Conservation (phyloP, 805 yeast species). For the Candida oleophila region DNA sequence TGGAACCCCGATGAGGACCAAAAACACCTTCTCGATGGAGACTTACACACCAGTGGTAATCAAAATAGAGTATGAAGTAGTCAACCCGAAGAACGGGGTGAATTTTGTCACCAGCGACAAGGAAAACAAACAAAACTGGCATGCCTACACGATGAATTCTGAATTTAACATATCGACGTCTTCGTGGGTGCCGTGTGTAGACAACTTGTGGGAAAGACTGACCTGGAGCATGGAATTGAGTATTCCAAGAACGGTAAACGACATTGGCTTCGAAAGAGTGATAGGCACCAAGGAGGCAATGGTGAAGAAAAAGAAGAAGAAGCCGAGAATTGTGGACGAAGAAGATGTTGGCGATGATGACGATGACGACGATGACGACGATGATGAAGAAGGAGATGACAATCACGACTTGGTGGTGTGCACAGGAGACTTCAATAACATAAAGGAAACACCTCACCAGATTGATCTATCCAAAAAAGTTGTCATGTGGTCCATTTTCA, state of each 20-base stretch:
- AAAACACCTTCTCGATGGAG: conserved; percentile 33
- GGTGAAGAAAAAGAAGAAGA: conserved; percentile 11
- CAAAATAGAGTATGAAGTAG: conserved; percentile 62
- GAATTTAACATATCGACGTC: conserved; percentile 81
- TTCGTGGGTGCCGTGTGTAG: conserved; percentile 98
- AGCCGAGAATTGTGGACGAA: conserved; percentile 1
- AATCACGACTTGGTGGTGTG: conserved; percentile 59
- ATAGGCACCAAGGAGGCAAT: conserved; percentile 34
- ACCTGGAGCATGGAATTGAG: conserved; percentile 92
- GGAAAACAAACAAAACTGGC: conserved; percentile 61
- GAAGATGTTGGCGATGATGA: conserved; percentile 32
- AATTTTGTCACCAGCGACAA: conserved; percentile 65
- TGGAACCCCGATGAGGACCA: conserved; percentile 33
- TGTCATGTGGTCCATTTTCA: conserved; percentile 68
- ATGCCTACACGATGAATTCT: conserved; percentile 80
- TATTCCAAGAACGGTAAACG: conserved; percentile 76
- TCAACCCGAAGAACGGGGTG: conserved; percentile 71
- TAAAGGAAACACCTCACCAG: conserved; percentile 72
- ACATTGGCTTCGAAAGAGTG: conserved; percentile 53
- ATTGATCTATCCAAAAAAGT: conserved; percentile 72
- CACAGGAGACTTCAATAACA: conserved; percentile 67
- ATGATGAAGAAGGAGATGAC: conserved; percentile 46
- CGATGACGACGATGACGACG: conserved; percentile 35
- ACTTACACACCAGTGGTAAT: conserved; percentile 71
- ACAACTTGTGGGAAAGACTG: conserved; percentile 80